Evolutionary conservation across 805 yeast species (phyloP).

Genomic region (Blastobotrys chiropterorum): DNA sequence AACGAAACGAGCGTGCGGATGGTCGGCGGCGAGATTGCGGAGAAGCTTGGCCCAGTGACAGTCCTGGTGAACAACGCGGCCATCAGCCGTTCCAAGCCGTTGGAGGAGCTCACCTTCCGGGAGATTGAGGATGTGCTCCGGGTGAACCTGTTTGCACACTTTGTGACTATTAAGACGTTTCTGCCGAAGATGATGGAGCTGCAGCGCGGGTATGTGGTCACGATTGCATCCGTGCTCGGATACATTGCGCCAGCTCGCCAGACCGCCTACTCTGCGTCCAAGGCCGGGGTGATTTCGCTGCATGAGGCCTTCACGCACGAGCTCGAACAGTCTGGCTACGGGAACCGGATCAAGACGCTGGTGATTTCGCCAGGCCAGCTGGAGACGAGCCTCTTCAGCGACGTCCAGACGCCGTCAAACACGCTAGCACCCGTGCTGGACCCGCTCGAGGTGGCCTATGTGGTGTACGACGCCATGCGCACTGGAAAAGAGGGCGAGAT

Average conservation of each 20-base stretch:
- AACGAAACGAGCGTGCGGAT: conserved; percentile 39
- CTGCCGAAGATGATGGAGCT: conserved; percentile 62
- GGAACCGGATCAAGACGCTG: conserved; percentile 45
- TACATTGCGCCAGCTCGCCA: conserved; percentile 77
- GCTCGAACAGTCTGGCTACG: conserved; percentile 35
- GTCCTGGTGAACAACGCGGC: conserved; percentile 86
- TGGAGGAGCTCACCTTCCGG: conserved; percentile 47
- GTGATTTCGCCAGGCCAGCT: conserved; percentile 86
- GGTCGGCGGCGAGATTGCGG: conserved; percentile 36
- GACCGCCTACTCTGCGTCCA: conserved; percentile 80
- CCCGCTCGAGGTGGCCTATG: conserved; percentile 56
- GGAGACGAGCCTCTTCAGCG: conserved; percentile 64
- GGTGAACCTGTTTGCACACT: conserved; percentile 65
- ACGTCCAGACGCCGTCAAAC: conserved; percentile 66
- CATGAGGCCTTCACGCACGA: conserved; percentile 78
- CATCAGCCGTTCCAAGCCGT: conserved; percentile 49
- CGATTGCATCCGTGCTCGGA: conserved; percentile 80
- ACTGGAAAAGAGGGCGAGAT: conserved; percentile 64
- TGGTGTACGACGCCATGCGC: conserved; percentile 49
- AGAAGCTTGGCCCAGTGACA: conserved; percentile 54
- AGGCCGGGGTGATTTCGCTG: conserved; percentile 76
- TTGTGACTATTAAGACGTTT: conserved; percentile 62
- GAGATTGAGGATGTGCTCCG: conserved; percentile 59
- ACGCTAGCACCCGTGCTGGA: conserved; percentile 78
- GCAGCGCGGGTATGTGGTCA: conserved; percentile 69